Evolutionary conservation across 192 early-diverging fungal genomes (phyloP), one percentile per base, ranked within the genome.

Genomic region (Phlyctochytrium bullatum): DNA sequence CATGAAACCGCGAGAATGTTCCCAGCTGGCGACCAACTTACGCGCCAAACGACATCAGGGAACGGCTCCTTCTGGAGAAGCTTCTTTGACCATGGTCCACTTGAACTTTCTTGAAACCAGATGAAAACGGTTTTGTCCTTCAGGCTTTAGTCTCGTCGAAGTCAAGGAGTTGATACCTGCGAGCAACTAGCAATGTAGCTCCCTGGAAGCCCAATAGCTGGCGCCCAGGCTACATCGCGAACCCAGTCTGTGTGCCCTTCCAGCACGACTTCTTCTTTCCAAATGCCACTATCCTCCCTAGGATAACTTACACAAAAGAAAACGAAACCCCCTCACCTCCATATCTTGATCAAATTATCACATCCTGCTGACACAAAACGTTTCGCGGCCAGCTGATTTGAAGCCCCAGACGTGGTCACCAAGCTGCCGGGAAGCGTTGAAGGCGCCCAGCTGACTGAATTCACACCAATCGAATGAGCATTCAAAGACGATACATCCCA

Each of bases 161-260:
- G 47, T 6, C 20, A 64, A 1, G 23, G 32, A 30, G 4, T 47
- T 31, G 35, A 12, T 56, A 85, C 87, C 73, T 99, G 97, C 33
- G 94, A 96, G 78, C 95, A 97, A 52, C 87, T 90, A 10, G 97
- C 97, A 36, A 99, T 78, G 71, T 93, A 93, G 65, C 80, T 92
- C 75, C 86, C 88, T 34, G 93, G 88, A 2, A 97, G 81, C 0
- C 97, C 97, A 69, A 97, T 85, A 74, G 90, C 95, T 25, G 97
- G 97, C 31, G 97, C 96, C 80, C 90, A 99, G 10, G 95, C 89
- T 47, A 99, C 91, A 76, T 99, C 97, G 27, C 97, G 86, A 17
- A 99, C 95, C 97, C 97, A 99, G 74, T 99, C 96, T 30, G 88
- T 82, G 74, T 99, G 97, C 3, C 91, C 92, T 56, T 95, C 90